These are phyloP conservation scores for Colletotrichum liriopes DNA, from an alignment of 2,329 filamentous ascomycete species.

Conservation along the genomic window DNA sequence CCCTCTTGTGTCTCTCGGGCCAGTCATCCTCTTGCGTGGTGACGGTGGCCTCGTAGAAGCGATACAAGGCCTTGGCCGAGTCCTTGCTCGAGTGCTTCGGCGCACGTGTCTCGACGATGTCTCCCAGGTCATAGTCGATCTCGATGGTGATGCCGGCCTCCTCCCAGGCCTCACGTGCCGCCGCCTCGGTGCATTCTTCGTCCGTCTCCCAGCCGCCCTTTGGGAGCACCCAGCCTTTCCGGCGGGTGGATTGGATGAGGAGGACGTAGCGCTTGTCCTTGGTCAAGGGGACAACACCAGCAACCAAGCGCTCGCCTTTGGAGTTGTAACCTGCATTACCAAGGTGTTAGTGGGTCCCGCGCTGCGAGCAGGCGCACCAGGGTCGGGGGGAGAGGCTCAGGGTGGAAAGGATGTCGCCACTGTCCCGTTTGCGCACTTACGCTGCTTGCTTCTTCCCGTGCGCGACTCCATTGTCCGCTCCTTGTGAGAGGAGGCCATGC, in stretches of 20 bases:
- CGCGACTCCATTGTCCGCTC: slow-evolving; percentile 80
- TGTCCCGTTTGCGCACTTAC: slow-evolving; percentile 68
- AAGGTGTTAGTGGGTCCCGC: slow-evolving; percentile 55
- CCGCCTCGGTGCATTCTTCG: slow-evolving; percentile 86
- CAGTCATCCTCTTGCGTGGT: slow-evolving; percentile 87
- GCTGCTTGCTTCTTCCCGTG: slow-evolving; percentile 83
- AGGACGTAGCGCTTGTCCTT: slow-evolving; percentile 89
- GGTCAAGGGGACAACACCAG: slow-evolving; percentile 92
- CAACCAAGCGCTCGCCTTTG: slow-evolving; percentile 94
- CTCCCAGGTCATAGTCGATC: slow-evolving; percentile 87
- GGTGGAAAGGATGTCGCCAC: slow-evolving; percentile 28
- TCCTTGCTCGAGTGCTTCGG: slow-evolving; percentile 80
- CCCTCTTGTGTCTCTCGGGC: slow-evolving; percentile 95
- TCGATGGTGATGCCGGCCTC: slow-evolving; percentile 93
- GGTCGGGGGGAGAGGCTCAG: slow-evolving; percentile 33
- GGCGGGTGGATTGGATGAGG: slow-evolving; percentile 91
- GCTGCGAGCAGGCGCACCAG: slow-evolving; percentile 43
- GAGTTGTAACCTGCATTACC: slow-evolving; percentile 83
- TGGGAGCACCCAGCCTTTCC: slow-evolving; percentile 95
- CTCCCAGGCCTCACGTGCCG: slow-evolving; percentile 95
- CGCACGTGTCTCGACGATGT: slow-evolving; percentile 86
- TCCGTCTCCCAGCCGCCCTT: slow-evolving; percentile 99
- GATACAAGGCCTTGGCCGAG: slow-evolving; percentile 75
- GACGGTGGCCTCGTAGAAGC: slow-evolving; percentile 92
- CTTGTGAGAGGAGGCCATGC: slow-evolving; percentile 46